Evolutionary conservation across 148 eudicot genomes (phyloP), one percentile per base, ranked within the genome.

Genomic region (Cornus florida): DNA sequence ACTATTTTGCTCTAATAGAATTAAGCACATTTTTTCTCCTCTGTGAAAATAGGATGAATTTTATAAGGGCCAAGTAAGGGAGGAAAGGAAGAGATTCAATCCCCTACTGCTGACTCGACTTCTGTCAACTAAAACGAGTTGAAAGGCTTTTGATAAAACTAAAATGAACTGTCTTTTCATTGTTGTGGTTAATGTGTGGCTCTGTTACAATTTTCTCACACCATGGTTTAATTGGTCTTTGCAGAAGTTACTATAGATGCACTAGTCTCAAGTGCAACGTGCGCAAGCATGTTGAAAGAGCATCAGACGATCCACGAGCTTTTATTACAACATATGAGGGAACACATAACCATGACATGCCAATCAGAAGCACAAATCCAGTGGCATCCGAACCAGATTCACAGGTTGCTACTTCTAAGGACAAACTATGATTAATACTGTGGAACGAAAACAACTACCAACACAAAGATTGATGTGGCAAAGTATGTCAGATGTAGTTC

Each of bases 281-380:
- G 79, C 86, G 89, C 31, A 87, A 90, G 75, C 87, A 85, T 70
- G 93, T 90, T 0, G 93, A 90, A 72, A 87, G 91, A 86, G 86
- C 89, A 72, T 87, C 88, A 11, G 93, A 90, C 24, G 90, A 88
- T 50, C 90, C 90, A 22, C 78, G 77, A 17, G 81, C 88, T 31
- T 84, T 87, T 64, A 75, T 90, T 35, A 90, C 93, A 7, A 90
- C 91, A 10, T 88, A 90, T 23, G 93, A 90, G 81, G 91, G 91
- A 19, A 82, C 74, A 73, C 91, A 86, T 81, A 84, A 84, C 81
- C 91, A 88, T 62, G 82, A 71, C 22, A 80, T 80, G 82, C 91
- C 87, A 22, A 67, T 43, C 57, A 83, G 80, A 64, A 70, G 39
- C 75, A 48, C 81, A 46, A 81, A 83, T 77, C 35, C 73, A 10